These are phyloP conservation scores for Umbelopsis vinacea DNA, from an alignment of 192 early-diverging fungal genomes.

Conservation along the genomic window DNA sequence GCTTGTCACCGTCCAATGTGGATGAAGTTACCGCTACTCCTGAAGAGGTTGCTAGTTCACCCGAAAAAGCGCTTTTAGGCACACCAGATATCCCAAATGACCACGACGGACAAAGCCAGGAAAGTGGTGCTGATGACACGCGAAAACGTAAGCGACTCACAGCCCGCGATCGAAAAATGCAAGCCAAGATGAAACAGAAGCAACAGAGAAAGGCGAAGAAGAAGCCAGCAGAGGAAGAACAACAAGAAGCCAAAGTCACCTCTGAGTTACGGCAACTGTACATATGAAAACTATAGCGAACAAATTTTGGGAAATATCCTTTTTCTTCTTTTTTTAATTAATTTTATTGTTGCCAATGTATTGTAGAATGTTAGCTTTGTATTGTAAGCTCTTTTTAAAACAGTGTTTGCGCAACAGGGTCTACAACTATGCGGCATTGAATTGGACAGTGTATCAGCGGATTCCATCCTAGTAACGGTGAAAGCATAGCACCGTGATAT, in stretches of 20 bases:
- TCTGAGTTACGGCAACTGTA: slow-evolving; percentile 21
- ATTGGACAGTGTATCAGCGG: too few relatives aligned
- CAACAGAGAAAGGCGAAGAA: slow-evolving; percentile 27
- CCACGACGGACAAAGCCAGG: not conserved
- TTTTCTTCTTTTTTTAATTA: too few relatives aligned
- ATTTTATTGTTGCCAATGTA: too few relatives aligned
- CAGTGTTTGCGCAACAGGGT: too few relatives aligned
- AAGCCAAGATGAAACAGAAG: slow-evolving; percentile 31
- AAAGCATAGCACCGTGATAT: too few relatives aligned
- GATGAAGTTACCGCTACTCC: not conserved
- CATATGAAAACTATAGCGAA: slow-evolving; percentile 14
- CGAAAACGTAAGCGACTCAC: slow-evolving; percentile 22
- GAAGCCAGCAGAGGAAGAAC: slow-evolving; percentile 7
- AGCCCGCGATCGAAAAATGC: slow-evolving; percentile 23
- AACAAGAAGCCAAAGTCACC: slow-evolving; percentile 21
- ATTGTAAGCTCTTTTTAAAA: too few relatives aligned
- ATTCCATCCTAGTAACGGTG: too few relatives aligned
- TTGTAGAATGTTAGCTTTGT: too few relatives aligned
- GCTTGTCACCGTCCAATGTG: too few relatives aligned
- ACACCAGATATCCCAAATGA: slow-evolving; percentile 2
- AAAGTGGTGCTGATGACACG: slow-evolving; percentile 1
- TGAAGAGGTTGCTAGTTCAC: not conserved
- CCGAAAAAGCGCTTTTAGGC: not conserved
- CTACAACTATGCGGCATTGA: too few relatives aligned
- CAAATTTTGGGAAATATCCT: too few relatives aligned